Conservation (phyloP, 805 yeast species). For the Kodamaea nitidulidarum region DNA sequence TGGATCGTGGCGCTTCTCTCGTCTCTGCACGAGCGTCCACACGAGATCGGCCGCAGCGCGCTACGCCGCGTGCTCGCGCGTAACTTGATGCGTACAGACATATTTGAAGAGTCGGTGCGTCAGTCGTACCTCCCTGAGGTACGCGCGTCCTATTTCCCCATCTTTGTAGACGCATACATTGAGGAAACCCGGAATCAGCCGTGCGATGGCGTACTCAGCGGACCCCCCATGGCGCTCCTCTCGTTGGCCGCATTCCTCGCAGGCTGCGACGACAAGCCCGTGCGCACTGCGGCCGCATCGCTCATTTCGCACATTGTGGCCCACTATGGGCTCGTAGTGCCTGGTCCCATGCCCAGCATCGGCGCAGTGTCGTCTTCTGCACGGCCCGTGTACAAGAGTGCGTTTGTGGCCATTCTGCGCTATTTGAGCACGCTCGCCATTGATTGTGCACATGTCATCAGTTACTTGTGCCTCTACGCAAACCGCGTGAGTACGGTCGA, state of each 20-base stretch:
- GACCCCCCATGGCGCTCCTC: background rate
- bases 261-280: background rate
- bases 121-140: constrained; percentile 50
- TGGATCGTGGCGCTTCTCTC: constrained; percentile 80
- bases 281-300: background rate
- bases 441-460: constrained; percentile 31
- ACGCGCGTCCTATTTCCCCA: constrained; percentile 63
- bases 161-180: constrained; percentile 59
- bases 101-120: constrained; percentile 56
- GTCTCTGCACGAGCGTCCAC: constrained; percentile 54
- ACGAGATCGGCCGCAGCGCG: constrained; percentile 65
- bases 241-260: background rate
- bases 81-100: constrained; percentile 53
- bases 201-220: background rate
- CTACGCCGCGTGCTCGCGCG: constrained; percentile 59
- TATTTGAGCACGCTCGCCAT: constrained; percentile 5
- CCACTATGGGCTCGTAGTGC: background rate
- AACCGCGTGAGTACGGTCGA: constrained; percentile 54
- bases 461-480: constrained; percentile 68
- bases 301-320: background rate
- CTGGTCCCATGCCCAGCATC: background rate
- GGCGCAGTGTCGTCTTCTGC: background rate
- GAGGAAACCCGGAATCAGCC: too few species aligned
- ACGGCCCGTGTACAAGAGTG: constrained; percentile 1
- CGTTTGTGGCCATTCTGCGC: background rate